Base-by-base conservation (phyloP, 2,329 filamentous ascomycete species). In the Cladophialophora immunda region DNA sequence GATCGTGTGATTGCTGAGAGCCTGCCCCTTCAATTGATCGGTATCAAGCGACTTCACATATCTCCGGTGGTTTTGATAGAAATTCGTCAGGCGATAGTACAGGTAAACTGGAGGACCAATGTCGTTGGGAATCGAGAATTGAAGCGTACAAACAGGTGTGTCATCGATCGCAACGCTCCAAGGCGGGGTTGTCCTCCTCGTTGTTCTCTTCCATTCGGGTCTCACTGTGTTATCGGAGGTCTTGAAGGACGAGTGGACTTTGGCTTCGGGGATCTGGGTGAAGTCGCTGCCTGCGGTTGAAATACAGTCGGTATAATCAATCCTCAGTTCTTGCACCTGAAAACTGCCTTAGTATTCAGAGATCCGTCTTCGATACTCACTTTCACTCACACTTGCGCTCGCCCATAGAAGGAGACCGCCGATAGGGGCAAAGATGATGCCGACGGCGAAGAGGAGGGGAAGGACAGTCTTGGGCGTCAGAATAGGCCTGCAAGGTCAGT, bases 21-120 rank as follows among this genome's bases (percentile, higher is more conserved):
- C 85, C 5, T 88, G 83, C 54, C 94, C 95, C 71, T 90, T 91
- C 61, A 99, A 84, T 79, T 99, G 95, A 60, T 92, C 85, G 65
- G 90, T 86, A 75, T 94, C 91, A 75, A 97, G 91, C 1, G 92
- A 97, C 76, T 93, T 92, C 68, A 97, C 95, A 73, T 99, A 99
- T 79, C 94, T 90, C 71, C 95, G 91, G 78, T 99, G 95, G 78
- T 99, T 99, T 80, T 99, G 95, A 83, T 98, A 98, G 82, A 99
- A 99, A 81, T 98, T 97, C 65, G 93, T 94, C 70, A 99, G 89
- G 73, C 91, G 91, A 80, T 99, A 99, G 83, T 97, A 99, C 79
- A 98, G 89, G 68, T 94, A 87, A 11, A 99, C 92, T 0, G 94
- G 93, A 0, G 93, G 87, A 2, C 86, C 84, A 79, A 99, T 90